Evolutionary conservation across 208 protist genomes (phyloP), one percentile per base, ranked within the genome.

Genomic region (Leishmania mexicana): DNA sequence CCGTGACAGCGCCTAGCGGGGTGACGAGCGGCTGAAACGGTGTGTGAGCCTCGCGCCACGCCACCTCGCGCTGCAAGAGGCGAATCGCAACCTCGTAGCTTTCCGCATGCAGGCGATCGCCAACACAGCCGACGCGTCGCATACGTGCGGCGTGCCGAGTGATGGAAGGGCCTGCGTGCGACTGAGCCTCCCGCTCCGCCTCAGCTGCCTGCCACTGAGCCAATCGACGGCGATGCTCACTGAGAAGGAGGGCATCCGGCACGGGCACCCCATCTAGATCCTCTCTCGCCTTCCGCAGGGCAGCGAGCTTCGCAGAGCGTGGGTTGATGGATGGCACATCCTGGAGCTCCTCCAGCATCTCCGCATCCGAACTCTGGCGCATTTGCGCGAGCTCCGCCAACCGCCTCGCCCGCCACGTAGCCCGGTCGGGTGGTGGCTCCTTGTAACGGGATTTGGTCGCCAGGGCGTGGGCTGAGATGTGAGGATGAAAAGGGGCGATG

Each of bases 21-120:
- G 89, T 94, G 72, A 95, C 91, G 75, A 81, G 60, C 17, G 93
- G 93, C 45, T 87, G 88, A 75, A 92, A 91, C 38, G 86, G 80
- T 3, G 72, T 71, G 49, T 68, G 1, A 24, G 70, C 68, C 73
- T 90, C 78, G 28, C 60, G 73, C 71, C 78, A 77, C 17, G 62
- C 47, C 67, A 81, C 76, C 76, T 90, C 80, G 47, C 88, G 84
- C 78, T 86, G 83, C 81, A 84, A 76, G 19, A 83, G 88, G 10
- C 90, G 90, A 64, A 89, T 80, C 31, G 85, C 85, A n/a, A 72
- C 75, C 7, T 86, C 85, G 75, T 89, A 88, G 64, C 85, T 87
- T 21, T 87, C 81, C 5, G 86, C 86, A 64, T 97, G 91, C 49
- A 97, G 84, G 7, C 94, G 81, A 31, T 87, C 80, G 5, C 85